Conservation (phyloP, 2,329 filamentous ascomycete genomes). For the Tolypocladium nubicola region DNA sequence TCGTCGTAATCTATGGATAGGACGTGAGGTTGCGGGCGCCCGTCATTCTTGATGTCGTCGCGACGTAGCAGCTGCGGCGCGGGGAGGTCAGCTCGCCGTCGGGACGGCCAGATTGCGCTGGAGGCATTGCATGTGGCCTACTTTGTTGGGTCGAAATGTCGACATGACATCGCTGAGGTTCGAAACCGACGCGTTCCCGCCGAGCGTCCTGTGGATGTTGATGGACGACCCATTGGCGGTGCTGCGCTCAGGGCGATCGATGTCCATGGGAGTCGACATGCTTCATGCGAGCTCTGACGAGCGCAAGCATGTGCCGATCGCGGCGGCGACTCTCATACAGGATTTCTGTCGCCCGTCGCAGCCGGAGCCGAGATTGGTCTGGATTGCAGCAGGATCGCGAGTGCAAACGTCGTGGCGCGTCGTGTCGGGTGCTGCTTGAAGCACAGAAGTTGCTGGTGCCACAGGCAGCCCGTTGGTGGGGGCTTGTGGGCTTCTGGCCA, state of each 20-base stretch:
- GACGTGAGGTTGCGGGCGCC: conserved; percentile 49
- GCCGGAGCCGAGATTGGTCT: neutral
- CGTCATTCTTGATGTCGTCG: conserved; percentile 39
- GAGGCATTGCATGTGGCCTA: conserved; percentile 24
- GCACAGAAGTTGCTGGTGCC: neutral
- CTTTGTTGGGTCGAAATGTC: conserved; percentile 71
- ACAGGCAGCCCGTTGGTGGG: neutral
- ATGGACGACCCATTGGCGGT: conserved; percentile 31
- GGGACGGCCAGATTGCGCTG: neutral
- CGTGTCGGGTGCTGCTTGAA: neutral
- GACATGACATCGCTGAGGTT: conserved; percentile 70
- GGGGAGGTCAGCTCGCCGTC: neutral
- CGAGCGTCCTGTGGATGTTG: conserved; percentile 39
- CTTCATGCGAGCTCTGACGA: neutral
- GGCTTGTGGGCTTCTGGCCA: too few species aligned
- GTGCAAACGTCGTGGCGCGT: neutral
- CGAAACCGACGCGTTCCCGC: conserved; percentile 36
- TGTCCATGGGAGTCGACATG: conserved; percentile 39
- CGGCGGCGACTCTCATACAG: neutral
- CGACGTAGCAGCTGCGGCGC: conserved; percentile 44
- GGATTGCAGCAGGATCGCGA: neutral
- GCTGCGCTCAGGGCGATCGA: conserved; percentile 34
- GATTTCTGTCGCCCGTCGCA: neutral
- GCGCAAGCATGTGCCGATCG: neutral
- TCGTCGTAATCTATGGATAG: conserved; percentile 96